Evolutionary conservation across 2,329 filamentous ascomycete genomes (phyloP).

Genomic region (Aureobasidium leucospermi): DNA sequence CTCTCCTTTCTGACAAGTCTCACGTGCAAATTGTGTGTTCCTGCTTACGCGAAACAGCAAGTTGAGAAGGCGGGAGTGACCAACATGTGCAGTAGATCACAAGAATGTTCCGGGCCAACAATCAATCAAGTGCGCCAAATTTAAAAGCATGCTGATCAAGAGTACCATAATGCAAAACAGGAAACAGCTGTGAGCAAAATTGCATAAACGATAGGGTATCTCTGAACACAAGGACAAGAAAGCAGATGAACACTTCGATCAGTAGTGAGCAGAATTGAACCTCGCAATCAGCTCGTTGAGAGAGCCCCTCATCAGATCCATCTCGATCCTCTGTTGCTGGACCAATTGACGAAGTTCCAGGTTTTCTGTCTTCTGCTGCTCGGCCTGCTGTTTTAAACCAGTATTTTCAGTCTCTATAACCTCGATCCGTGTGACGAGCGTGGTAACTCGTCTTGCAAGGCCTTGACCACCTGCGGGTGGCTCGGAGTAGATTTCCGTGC

Average conservation of each 20-base stretch:
- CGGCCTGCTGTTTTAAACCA: neutral
- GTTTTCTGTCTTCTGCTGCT: neutral
- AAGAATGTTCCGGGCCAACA: too few relatives aligned
- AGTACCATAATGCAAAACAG: too few relatives aligned
- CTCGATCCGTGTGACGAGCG: neutral
- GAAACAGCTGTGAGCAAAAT: too few relatives aligned
- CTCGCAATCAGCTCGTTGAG: neutral
- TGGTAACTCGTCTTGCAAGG: constrained; percentile 2
- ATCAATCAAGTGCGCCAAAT: too few relatives aligned
- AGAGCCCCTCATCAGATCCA: constrained; percentile 8
- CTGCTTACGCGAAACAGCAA: too few relatives aligned
- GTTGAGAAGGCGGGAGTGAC: too few relatives aligned
- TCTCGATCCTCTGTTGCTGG: constrained; percentile 1
- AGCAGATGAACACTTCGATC: neutral
- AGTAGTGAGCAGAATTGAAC: constrained; percentile 1
- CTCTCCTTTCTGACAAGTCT: too few relatives aligned
- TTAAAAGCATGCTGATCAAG: too few relatives aligned
- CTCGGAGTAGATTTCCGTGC: neutral
- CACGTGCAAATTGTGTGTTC: too few relatives aligned
- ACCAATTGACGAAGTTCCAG: neutral
- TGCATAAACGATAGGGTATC: neutral
- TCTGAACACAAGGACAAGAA: neutral
- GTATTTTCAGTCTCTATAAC: neutral
- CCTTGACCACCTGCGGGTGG: neutral
- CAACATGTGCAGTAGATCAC: too few relatives aligned